These are phyloP conservation scores for Boletus fagicola DNA, from an alignment of 768 basidiomycete species.

Conservation along the genomic window DNA sequence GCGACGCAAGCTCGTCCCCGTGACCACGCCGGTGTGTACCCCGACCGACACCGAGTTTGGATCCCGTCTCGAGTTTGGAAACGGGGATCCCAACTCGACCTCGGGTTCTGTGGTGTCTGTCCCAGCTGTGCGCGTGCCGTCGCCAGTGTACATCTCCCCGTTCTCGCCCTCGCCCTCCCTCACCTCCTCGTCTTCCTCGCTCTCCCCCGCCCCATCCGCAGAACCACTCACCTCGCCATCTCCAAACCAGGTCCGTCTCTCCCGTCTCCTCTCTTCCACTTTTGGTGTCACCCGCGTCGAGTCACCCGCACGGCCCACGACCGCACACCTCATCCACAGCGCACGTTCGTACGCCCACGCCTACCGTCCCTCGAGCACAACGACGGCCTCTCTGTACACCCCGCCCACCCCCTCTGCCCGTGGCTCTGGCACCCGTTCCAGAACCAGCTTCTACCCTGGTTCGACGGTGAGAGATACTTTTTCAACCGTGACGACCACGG, in stretches of 20 bases:
- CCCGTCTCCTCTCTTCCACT: conserved; percentile 24
- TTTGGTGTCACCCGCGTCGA: conserved; percentile 12
- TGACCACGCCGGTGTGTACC: conserved; percentile 19
- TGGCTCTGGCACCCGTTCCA: conserved; percentile 14
- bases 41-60: conserved; percentile 25
- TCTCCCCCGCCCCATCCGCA: conserved; percentile 16
- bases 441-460: conserved; percentile 10
- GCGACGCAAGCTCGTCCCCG: conserved; percentile 15
- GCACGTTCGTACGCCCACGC: conserved; percentile 18
- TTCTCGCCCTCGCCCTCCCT: conserved; percentile 19
- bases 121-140: conserved; percentile 19
- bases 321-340: conserved; percentile 17
- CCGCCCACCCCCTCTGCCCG: conserved; percentile 6
- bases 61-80: conserved; percentile 1
- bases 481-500: conserved; percentile 24
- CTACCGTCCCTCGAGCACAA: conserved; percentile 13
- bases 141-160: conserved; percentile 22
- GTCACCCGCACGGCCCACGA: conserved; percentile 12
- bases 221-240: conserved; percentile 11
- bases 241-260: conserved; percentile 12
- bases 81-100: not conserved
- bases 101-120: not conserved
- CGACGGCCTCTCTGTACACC: conserved; percentile 16
- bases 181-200: conserved; percentile 7
- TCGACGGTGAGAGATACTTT: conserved; percentile 17